These are phyloP conservation scores for Candida manassasensis DNA, from an alignment of 805 yeast genomes.

Conservation along the genomic window DNA sequence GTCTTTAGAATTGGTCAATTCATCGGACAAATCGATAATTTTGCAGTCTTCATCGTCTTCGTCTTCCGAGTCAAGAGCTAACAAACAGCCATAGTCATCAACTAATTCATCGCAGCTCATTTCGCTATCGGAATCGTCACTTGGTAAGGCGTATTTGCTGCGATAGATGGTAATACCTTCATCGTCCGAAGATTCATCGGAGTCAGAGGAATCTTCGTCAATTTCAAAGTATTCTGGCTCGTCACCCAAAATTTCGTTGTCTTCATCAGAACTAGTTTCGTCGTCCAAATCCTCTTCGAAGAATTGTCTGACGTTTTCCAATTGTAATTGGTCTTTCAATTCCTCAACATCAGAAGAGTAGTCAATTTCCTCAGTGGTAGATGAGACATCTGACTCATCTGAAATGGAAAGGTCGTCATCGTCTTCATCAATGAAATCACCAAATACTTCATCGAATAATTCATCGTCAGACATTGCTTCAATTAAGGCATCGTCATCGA, in stretches of 20 bases:
- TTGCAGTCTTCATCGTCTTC: constrained; percentile 31
- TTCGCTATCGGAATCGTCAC: constrained; percentile 26
- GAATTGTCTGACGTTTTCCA: constrained; percentile 33
- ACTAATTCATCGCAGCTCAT: constrained; percentile 35
- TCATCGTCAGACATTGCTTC: constrained; percentile 9
- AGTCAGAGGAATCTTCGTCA: constrained; percentile 20
- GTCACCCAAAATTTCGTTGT: constrained; percentile 21
- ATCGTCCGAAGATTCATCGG: constrained; percentile 27
- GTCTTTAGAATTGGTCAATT: constrained; percentile 40
- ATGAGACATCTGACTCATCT: constrained; percentile 13
- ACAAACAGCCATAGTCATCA: constrained; percentile 17
- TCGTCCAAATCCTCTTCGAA: constrained; percentile 28
- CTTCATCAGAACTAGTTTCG: constrained; percentile 18
- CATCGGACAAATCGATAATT: constrained; percentile 37
- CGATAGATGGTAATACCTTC: constrained; percentile 42
- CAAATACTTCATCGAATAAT: constrained; percentile 4
- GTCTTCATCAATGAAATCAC: constrained; percentile 6
- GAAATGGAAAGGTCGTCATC: background rate
- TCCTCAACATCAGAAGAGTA: constrained; percentile 27
- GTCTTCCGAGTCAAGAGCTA: constrained; percentile 28
- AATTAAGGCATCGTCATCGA: constrained; percentile 9
- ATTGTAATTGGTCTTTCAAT: constrained; percentile 27
- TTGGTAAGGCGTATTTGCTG: constrained; percentile 37
- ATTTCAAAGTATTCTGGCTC: constrained; percentile 26
- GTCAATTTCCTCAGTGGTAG: constrained; percentile 20